Evolutionary conservation across 768 basidiomycete species (phyloP).

Genomic region (Boletus sp.): DNA sequence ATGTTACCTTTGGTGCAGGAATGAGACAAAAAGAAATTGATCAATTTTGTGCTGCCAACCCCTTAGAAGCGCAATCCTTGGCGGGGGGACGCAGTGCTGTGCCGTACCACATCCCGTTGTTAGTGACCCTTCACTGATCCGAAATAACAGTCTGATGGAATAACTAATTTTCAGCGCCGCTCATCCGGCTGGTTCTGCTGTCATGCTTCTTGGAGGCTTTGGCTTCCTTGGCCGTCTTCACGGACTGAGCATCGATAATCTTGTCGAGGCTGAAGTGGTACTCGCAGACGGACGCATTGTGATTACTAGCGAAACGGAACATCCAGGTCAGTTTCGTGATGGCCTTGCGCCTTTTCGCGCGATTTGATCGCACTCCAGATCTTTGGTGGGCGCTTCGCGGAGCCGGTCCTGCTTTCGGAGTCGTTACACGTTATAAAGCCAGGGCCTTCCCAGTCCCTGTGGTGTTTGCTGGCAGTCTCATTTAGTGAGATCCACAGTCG

Average conservation of each 20-base stretch:
- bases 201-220: slow-evolving; percentile 85
- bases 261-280: slow-evolving; percentile 91
- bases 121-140: slow-evolving; percentile 27
- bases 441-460: slow-evolving; percentile 86
- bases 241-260: slow-evolving; percentile 84
- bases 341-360: background rate
- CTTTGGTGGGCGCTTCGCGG: slow-evolving; percentile 88
- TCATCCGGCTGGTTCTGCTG: slow-evolving; percentile 74
- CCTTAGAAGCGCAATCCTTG: slow-evolving; percentile 55
- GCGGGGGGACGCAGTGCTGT: slow-evolving; percentile 50
- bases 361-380: slow-evolving; percentile 41
- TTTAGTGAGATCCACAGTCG: slow-evolving; percentile 60
- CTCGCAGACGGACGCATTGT: slow-evolving; percentile 87
- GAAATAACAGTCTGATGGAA: slow-evolving; percentile 1
- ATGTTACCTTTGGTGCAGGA: slow-evolving; percentile 85
- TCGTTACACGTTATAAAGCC: slow-evolving; percentile 87
- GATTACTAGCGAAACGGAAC: slow-evolving; percentile 65
- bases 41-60: slow-evolving; percentile 64
- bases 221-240: slow-evolving; percentile 81
- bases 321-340: slow-evolving; percentile 51
- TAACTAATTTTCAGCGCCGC: slow-evolving; percentile 52
- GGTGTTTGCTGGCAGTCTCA: slow-evolving; percentile 88
- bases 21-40: slow-evolving; percentile 84
- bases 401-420: slow-evolving; percentile 77
- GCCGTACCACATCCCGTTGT: slow-evolving; percentile 83